Evolutionary conservation across 352 stramenopile species (phyloP).

Genomic region (Phytopythium vexans): DNA sequence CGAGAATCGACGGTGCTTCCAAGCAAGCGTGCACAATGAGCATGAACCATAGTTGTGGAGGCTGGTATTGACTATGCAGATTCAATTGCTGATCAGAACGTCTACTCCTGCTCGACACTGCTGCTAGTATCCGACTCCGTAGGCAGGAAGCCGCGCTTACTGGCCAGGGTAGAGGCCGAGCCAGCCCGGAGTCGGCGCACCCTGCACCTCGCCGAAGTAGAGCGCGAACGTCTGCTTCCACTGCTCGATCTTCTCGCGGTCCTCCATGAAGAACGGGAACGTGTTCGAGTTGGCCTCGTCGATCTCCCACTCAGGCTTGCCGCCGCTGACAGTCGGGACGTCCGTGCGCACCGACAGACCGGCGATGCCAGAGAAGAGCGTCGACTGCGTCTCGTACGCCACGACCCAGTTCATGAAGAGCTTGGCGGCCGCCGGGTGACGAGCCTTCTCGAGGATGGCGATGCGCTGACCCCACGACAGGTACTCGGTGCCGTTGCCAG

Average conservation of each 20-base stretch:
- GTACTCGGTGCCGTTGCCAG: slow-evolving; percentile 28
- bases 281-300: slow-evolving; percentile 20
- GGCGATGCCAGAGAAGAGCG: slow-evolving; percentile 15
- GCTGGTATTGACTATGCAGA: too few species aligned
- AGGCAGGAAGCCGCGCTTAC: slow-evolving; percentile 4
- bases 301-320: slow-evolving; percentile 29
- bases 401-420: slow-evolving; percentile 57
- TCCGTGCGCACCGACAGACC: slow-evolving; percentile 25
- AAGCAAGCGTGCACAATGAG: too few species aligned
- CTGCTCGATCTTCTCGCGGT: slow-evolving; percentile 35
- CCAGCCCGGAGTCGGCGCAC: slow-evolving; percentile 28
- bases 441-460: slow-evolving; percentile 54
- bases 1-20: too few species aligned
- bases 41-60: too few species aligned
- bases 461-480: slow-evolving; percentile 49
- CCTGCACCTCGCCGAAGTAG: slow-evolving; percentile 55
- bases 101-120: too few species aligned
- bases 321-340: slow-evolving; percentile 23
- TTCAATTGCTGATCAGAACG: too few species aligned
- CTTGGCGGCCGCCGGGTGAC: slow-evolving; percentile 46
- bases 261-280: slow-evolving; percentile 46
- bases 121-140: too few species aligned
- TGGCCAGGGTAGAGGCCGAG: slow-evolving; percentile 35
- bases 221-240: slow-evolving; percentile 39
- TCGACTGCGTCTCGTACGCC: slow-evolving; percentile 30